A percentile compares a stretch with the other conserved stretches of the same genome.
phyloP scores from a whole-genome alignment of 2,329 filamentous ascomycete genomes.

The Rhexocercosporidium sp. region DNA sequence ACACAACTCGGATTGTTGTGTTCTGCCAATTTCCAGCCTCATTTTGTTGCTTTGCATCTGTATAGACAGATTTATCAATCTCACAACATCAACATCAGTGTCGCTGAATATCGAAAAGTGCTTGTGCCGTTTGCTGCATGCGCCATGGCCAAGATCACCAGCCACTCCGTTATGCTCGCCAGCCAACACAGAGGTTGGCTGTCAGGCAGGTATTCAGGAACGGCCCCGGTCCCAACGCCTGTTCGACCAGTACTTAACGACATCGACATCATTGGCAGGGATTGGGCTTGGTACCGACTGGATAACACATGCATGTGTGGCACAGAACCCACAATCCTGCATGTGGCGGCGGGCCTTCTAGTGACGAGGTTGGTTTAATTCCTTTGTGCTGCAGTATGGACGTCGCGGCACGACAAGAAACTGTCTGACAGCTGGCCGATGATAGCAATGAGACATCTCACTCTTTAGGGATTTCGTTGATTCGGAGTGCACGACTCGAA shows the following conservation, averaged over 20 bases:
- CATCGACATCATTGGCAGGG: constrained; percentile 24
- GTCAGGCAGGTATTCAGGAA: constrained; percentile 11
- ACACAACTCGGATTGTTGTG: background rate
- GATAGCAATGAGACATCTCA: constrained; percentile 12
- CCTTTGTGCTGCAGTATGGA: constrained; percentile 12
- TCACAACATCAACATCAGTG: background rate
- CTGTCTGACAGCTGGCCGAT: constrained; percentile 21
- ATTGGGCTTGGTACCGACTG: constrained; percentile 8
- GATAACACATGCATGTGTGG: background rate
- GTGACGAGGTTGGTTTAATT: constrained; percentile 18
- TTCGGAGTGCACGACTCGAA: background rate
- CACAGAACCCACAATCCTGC: constrained; percentile 15
- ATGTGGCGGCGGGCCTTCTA: constrained; percentile 11
- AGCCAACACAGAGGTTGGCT: constrained; percentile 2
- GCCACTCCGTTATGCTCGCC: constrained; percentile 12
- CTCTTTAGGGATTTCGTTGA: constrained; percentile 1
- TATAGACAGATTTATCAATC: background rate
- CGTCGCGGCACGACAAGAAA: constrained; percentile 2
- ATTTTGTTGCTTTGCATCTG: background rate
- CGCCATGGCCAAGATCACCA: constrained; percentile 13
- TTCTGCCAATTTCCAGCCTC: background rate
- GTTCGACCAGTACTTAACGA: background rate
- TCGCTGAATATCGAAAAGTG: background rate
- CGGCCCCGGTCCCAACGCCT: constrained; percentile 13
- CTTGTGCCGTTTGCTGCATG: background rate